Base-by-base conservation (phyloP, 2,329 filamentous ascomycete genomes). In the Xylaria hypoxylon region DNA sequence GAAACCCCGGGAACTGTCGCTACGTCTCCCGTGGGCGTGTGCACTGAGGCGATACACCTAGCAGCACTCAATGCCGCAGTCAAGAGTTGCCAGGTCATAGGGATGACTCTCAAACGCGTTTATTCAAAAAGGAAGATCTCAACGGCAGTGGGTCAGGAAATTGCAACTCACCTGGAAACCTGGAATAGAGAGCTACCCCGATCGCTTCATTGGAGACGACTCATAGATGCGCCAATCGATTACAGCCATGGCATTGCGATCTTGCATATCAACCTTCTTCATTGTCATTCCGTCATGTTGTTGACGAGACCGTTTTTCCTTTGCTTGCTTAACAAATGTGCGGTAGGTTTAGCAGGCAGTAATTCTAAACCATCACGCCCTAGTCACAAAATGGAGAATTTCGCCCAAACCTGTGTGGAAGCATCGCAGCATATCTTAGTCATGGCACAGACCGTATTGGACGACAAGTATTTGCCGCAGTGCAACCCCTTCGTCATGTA, bases 231-330 rank as follows among this genome's bases (percentile, higher is more conserved):
- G 2, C 77, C 78, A 33, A 73, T 76, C 26, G 73, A 79, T 42
- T 78, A 83, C n/a, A 80, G 80, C 22, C 81, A 87, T 66, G 84
- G 85, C 3, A 84, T 90, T 38, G 85, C 86, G 3, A 84, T 88
- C n/a, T 77, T 91, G 5, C 89, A 91, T 69, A 80, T 85, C 64
- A 89, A 89, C 65, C 78, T 91, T 26, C 79, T 90, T 40, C 86
- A 90, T 64, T 86, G 84, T 62, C 88, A 91, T 73, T 86, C 87
- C 0, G 83, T 90, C 47, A 84, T 91, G 28, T 80, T 91, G 0
- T 81, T 91, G 1, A 89, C 87, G 1, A 81, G 89, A 31, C 89
- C 89, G 0, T 90, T 91, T 74, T 88, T 90, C 64, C 77, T 90
- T 15, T 86, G 84, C 64, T 80, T 88, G 13, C 80, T 89, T 45